These are phyloP conservation scores for Tetracladium marchalianum DNA, from an alignment of 495 filamentous ascomycete species.

Conservation along the genomic window DNA sequence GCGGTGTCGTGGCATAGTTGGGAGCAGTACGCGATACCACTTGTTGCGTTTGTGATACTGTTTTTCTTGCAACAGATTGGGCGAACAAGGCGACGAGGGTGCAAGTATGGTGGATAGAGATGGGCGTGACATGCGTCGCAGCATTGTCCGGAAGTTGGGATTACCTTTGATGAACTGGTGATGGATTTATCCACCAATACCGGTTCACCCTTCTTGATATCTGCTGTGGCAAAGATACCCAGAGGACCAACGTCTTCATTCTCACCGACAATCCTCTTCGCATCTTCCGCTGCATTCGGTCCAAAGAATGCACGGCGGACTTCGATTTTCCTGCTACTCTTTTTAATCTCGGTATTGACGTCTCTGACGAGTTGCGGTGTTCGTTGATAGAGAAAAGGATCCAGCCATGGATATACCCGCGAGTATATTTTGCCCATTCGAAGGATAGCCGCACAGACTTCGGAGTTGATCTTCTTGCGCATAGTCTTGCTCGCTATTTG, in stretches of 20 bases:
- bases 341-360: conserved; percentile 3
- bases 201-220: conserved; percentile 11
- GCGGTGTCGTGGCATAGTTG: conserved; percentile 6
- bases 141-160: background rate
- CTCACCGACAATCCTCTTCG: background rate
- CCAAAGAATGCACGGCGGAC: conserved; percentile 8
- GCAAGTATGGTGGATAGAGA: conserved; percentile 4
- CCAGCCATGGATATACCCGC: conserved; percentile 12
- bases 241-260: conserved; percentile 13
- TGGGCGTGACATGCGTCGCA: conserved; percentile 15
- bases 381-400: conserved; percentile 3
- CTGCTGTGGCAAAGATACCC: conserved; percentile 11
- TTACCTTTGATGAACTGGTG: conserved; percentile 2
- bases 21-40: conserved; percentile 12
- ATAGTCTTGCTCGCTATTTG: background rate
- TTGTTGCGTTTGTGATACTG: background rate
- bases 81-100: background rate
- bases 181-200: conserved; percentile 12
- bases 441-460: background rate
- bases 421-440: conserved; percentile 6
- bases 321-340: background rate
- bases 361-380: conserved; percentile 2
- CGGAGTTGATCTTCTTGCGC: background rate
- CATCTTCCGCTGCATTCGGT: background rate
- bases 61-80: conserved; percentile 9